Evolutionary conservation across 352 stramenopile genomes (phyloP).

Genomic region (Globisporangium rhizosaccharum): DNA sequence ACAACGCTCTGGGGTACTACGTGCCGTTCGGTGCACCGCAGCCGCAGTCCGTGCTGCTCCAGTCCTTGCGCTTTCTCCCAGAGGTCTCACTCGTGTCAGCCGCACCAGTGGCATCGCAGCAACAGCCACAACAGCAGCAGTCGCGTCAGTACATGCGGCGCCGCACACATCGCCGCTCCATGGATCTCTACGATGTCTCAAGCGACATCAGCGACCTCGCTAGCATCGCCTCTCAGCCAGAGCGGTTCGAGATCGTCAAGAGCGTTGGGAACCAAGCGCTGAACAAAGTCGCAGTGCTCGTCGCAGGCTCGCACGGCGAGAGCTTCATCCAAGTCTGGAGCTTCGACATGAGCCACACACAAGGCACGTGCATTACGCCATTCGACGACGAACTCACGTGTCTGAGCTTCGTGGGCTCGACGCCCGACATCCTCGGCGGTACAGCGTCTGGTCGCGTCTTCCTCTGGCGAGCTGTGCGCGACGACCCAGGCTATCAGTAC

Average conservation of each 20-base stretch:
- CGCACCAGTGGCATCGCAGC: not conserved
- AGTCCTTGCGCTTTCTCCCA: constrained; percentile 47
- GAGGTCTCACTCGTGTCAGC: constrained; percentile 6
- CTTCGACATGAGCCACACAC: constrained; percentile 58
- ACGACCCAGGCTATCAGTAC: constrained; percentile 14
- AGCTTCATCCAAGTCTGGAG: constrained; percentile 75
- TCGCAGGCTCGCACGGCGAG: constrained; percentile 29
- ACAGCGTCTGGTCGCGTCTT: constrained; percentile 39
- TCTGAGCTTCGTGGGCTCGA: constrained; percentile 43
- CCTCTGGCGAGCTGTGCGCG: constrained; percentile 27
- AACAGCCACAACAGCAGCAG: not conserved
- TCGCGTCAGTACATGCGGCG: too few relatives aligned
- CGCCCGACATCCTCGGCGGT: constrained; percentile 41
- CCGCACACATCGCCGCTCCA: too few relatives aligned
- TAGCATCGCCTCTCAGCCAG: not conserved
- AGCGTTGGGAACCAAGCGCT: constrained; percentile 47
- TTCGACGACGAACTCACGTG: constrained; percentile 42
- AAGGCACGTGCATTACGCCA: constrained; percentile 46
- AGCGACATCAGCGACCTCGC: not conserved
- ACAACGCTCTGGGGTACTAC: constrained; percentile 67
- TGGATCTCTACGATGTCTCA: too few relatives aligned
- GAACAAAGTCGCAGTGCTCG: constrained; percentile 41
- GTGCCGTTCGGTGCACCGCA: constrained; percentile 47
- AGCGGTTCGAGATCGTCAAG: constrained; percentile 42
- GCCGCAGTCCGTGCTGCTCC: constrained; percentile 52